Percentiles rank a stretch among this genome's conserved stretches.
phyloP scores from a whole-genome alignment of 202 grass and related monocot genomes.

The Schoenoplectus triqueter region DNA sequence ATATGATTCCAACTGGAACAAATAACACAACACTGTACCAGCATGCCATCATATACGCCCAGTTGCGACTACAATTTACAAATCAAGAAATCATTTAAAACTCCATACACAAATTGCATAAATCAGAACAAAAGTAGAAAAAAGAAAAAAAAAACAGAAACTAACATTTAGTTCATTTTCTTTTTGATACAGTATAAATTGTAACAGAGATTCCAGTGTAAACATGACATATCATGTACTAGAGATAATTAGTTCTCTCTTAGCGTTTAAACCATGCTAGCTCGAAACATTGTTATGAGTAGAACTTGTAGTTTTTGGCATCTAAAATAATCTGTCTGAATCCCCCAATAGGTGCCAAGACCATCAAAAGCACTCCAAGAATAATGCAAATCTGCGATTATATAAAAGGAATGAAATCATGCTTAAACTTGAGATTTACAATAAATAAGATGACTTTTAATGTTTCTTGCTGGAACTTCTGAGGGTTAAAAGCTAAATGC shows the following conservation, averaged over 20 bases:
- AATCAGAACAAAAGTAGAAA: neutral
- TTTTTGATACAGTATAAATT: neutral
- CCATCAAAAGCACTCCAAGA: conserved; percentile 68
- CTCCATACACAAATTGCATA: neutral
- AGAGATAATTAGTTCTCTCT: neutral
- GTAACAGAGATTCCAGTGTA: neutral
- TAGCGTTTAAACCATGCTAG: neutral
- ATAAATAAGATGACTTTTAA: neutral
- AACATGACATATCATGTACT: conserved; percentile 11
- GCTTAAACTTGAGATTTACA: neutral
- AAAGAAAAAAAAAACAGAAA: neutral
- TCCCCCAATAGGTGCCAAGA: conserved; percentile 74
- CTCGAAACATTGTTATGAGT: conserved; percentile 42
- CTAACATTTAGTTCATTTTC: neutral
- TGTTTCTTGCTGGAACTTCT: neutral
- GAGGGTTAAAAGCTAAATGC: neutral
- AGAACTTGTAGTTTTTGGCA: conserved; percentile 64
- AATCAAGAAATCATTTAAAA: conserved; percentile 26
- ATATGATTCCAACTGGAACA: neutral
- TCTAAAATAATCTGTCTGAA: conserved; percentile 70
- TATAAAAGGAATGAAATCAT: conserved; percentile 12
- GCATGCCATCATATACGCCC: neutral
- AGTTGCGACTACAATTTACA: conserved; percentile 9
- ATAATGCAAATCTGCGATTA: conserved; percentile 71
- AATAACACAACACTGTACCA: neutral